Conservation (phyloP, 306 rosid genomes). For the Corylus heterophylla region DNA sequence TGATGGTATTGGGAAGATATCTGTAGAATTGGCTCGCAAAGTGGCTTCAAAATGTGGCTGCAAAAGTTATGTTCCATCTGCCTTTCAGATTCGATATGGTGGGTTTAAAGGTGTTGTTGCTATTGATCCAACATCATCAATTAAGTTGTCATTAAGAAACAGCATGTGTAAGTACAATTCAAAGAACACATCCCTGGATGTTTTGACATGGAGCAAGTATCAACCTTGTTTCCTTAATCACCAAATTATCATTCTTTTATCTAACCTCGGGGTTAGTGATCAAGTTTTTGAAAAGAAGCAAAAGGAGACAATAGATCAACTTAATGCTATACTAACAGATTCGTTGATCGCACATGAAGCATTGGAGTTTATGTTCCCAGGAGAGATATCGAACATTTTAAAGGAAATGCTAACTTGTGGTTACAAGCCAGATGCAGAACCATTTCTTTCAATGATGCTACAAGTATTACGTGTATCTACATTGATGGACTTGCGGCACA, state of each 20-base stretch:
- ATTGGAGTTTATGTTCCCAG: conserved; percentile 29
- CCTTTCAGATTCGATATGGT: conserved; percentile 46
- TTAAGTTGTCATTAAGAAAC: conserved; percentile 37
- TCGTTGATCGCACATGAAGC: conserved; percentile 34
- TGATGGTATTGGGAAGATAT: conserved; percentile 40
- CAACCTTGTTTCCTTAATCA: conserved; percentile 50
- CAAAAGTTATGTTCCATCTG: conserved; percentile 26
- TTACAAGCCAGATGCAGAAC: conserved; percentile 40
- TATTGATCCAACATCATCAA: conserved; percentile 35
- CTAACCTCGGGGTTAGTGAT: conserved; percentile 42
- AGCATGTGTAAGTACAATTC: conserved; percentile 50
- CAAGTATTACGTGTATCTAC: conserved; percentile 30
- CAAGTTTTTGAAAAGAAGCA: conserved; percentile 28
- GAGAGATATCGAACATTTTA: conserved; percentile 30
- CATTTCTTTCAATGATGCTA: conserved; percentile 47
- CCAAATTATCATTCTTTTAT: conserved; percentile 41
- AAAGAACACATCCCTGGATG: conserved; percentile 26
- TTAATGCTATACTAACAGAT: conserved; percentile 32
- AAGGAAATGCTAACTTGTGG: conserved; percentile 43
- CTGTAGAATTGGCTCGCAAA: background rate
- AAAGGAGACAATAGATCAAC: conserved; percentile 17
- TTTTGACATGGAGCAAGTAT: conserved; percentile 40
- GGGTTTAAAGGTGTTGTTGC: conserved; percentile 59
- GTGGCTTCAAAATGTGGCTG: background rate
- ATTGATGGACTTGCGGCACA: conserved; percentile 24